Evolutionary conservation across 2,329 filamentous ascomycete species (phyloP).

Genomic region (Exophiala calicioides): DNA sequence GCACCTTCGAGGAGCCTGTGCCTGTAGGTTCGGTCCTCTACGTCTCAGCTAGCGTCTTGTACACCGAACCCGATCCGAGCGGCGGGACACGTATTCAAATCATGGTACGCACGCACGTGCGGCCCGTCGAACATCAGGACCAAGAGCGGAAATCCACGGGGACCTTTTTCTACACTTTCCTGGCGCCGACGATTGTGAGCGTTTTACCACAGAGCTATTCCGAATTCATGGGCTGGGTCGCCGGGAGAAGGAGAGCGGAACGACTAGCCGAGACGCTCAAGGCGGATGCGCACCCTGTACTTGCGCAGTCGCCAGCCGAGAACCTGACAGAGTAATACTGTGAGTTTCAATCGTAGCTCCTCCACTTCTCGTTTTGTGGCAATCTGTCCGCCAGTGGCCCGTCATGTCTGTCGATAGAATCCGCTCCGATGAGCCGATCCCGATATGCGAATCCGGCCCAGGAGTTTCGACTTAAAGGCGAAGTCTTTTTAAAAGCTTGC

Average conservation of each 20-base stretch:
- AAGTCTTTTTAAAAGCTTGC: too few relatives aligned
- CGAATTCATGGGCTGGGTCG: conserved; percentile 67
- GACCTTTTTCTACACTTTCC: conserved; percentile 75
- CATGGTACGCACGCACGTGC: conserved; percentile 69
- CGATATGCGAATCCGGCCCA: too few relatives aligned
- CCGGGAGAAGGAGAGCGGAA: conserved; percentile 58
- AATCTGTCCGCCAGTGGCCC: too few relatives aligned
- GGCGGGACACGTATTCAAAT: conserved; percentile 66
- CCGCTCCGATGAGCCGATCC: too few relatives aligned
- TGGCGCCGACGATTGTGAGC: conserved; percentile 64
- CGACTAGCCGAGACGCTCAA: conserved; percentile 50
- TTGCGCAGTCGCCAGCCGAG: conserved; percentile 19
- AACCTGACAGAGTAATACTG: conserved; percentile 21
- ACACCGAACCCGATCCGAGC: conserved; percentile 63
- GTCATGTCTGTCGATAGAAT: not conserved
- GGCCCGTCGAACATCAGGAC: conserved; percentile 69
- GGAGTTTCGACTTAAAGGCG: too few relatives aligned
- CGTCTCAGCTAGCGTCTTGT: conserved; percentile 69
- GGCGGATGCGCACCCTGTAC: conserved; percentile 24
- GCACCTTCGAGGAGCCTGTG: conserved; percentile 73
- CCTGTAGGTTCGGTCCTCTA: conserved; percentile 75
- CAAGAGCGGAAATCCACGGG: conserved; percentile 63
- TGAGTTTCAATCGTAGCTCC: not conserved
- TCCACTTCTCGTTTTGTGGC: not conserved
- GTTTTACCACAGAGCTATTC: conserved; percentile 66